A percentile compares a stretch with the other conserved stretches of the same genome.
phyloP scores from a whole-genome alignment of 2,329 filamentous ascomycete genomes.

The Neonectria sp. region DNA sequence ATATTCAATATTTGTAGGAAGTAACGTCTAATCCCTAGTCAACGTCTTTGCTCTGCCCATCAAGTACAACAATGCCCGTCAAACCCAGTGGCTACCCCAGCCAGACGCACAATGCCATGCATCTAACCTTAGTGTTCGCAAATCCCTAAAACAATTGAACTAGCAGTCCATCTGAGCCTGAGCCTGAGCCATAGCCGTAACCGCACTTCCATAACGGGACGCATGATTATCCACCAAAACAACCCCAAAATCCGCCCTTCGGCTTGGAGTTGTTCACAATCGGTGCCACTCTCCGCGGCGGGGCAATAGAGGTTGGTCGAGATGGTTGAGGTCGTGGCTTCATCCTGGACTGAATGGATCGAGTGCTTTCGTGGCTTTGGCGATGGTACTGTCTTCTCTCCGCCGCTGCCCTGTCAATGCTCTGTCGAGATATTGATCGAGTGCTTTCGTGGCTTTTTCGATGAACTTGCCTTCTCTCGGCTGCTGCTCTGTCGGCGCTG shows the following conservation, averaged over 20 bases:
- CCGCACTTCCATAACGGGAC: background rate
- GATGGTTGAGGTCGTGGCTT: background rate
- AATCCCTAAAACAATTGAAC: background rate
- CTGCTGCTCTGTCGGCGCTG: conserved; percentile 3
- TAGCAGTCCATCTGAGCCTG: background rate
- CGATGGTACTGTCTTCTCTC: conserved; percentile 8
- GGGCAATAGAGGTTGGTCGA: background rate
- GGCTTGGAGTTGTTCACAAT: background rate
- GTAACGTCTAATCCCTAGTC: background rate
- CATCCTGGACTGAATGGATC: conserved; percentile 9
- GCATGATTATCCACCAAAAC: conserved; percentile 3
- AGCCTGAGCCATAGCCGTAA: background rate
- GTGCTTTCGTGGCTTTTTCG: conserved; percentile 20
- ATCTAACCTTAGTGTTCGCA: background rate
- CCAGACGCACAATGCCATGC: background rate
- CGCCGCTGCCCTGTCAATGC: background rate
- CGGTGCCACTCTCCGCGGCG: background rate
- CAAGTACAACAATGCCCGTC: background rate
- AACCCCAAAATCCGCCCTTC: conserved; percentile 21
- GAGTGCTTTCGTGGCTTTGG: conserved; percentile 21
- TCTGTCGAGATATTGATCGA: conserved; percentile 3
- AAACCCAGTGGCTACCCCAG: background rate
- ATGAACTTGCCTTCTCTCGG: conserved; percentile 9
- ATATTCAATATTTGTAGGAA: conserved; percentile 1
- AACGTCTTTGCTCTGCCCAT: background rate